Percentiles rank a stretch among this genome's conserved stretches.
These are phyloP conservation scores for Aspergillus ruber DNA, from an alignment of 2,329 filamentous ascomycete species.

Conservation along the genomic window DNA sequence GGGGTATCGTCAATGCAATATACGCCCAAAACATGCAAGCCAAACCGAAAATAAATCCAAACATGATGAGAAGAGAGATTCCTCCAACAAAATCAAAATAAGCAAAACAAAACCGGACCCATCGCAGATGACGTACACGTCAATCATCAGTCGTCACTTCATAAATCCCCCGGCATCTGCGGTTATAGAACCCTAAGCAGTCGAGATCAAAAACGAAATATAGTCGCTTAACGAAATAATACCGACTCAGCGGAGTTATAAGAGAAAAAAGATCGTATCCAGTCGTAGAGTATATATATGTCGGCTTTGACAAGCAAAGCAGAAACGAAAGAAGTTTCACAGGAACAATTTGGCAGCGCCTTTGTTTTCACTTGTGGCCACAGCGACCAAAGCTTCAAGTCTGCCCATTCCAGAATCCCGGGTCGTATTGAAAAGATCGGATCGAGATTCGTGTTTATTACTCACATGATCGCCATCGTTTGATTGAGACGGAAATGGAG, in stretches of 20 bases:
- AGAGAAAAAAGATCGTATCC: background rate
- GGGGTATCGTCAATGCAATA: constrained; percentile 32
- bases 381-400: constrained; percentile 46
- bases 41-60: constrained; percentile 5
- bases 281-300: background rate
- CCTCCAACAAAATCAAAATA: constrained; percentile 2
- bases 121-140: constrained; percentile 21
- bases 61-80: constrained; percentile 6
- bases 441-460: constrained; percentile 21
- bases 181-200: constrained; percentile 1
- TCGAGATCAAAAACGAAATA: background rate
- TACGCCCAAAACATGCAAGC: constrained; percentile 26
- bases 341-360: constrained; percentile 27
- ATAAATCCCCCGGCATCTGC: constrained; percentile 16
- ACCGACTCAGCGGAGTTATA: constrained; percentile 2
- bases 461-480: constrained; percentile 23
- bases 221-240: background rate
- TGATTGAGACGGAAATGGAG: constrained; percentile 22
- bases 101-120: constrained; percentile 9
- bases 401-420: constrained; percentile 38
- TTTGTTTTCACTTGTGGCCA: constrained; percentile 44
- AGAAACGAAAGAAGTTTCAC: constrained; percentile 12
- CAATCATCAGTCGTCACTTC: constrained; percentile 34
- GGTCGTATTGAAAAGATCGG: constrained; percentile 23
- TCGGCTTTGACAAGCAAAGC: background rate